Evolutionary conservation across 169 alveolate genomes (phyloP), one percentile per base, ranked within the genome.

Genomic region (Neospora caninum): DNA sequence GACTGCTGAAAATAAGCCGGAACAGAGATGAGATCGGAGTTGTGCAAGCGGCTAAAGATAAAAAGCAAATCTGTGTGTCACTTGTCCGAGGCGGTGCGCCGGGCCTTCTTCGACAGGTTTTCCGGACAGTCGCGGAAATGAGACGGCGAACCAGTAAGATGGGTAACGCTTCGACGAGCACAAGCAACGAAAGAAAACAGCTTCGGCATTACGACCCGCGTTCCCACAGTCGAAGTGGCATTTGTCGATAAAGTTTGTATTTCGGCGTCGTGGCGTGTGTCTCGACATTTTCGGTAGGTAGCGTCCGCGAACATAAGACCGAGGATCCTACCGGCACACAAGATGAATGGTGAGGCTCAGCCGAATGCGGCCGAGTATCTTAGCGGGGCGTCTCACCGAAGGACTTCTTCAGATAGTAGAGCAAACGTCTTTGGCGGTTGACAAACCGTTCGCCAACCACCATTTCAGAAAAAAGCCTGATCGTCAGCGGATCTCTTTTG

Each of bases 11-110:
- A 41, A 64, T 89, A 20, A 0, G 69, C 38, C 87, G 70, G 27
- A 54, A 49, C 70, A 49, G 96, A 34, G 96, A 94, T n/a, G 96
- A 94, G 83, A 18, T 94, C 6, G 96, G 96, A 29, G 94, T 88
- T 2, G 29, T 27, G n/a, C 39, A n/a, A 18, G 82, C 96, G 0
- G 43, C 93, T 29, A 54, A 80, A 16, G 96, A 91, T 7, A 94
- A 88, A 58, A 22, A 45, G 31, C 92, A 91, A 84, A 89, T 94
- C 67, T 70, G 91, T 31, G 38, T 20, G 10, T 49, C 93, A 9
- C 86, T 94, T n/a, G 88, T 94, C 9, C 91, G 93, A 20, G 96
- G 88, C 27, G 93, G 94, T 1, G 88, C 39, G 16, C 73, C 78
- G 36, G 36, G 69, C 70, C 49, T 82, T 54, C 87, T 92, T 41